Evolutionary conservation across 2,329 filamentous ascomycete genomes (phyloP).

Genomic region (Fusarium incarnatum): DNA sequence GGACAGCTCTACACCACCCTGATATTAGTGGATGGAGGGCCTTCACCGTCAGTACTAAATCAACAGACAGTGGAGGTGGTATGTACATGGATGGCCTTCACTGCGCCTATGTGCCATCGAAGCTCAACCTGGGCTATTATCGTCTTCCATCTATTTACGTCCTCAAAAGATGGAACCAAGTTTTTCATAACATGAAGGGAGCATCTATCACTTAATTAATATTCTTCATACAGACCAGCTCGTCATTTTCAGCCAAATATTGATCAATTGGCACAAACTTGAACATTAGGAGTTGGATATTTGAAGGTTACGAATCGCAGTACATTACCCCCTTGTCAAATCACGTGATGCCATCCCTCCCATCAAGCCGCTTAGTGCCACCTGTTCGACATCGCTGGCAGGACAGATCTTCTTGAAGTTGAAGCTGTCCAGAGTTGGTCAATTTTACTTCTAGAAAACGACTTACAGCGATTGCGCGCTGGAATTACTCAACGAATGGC

Average conservation of each 20-base stretch:
- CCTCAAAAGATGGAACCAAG: background rate
- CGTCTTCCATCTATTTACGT: background rate
- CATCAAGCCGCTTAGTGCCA: slow-evolving; percentile 53
- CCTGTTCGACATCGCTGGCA: slow-evolving; percentile 53
- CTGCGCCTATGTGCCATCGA: too few relatives aligned
- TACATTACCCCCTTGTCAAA: slow-evolving; percentile 26
- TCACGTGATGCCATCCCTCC: slow-evolving; percentile 49
- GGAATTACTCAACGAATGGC: slow-evolving; percentile 48
- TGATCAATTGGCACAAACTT: background rate
- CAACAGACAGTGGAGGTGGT: background rate
- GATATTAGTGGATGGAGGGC: background rate
- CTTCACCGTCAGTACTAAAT: background rate
- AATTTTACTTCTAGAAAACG: slow-evolving; percentile 45
- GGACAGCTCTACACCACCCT: slow-evolving; percentile 15
- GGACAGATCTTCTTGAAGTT: slow-evolving; percentile 55
- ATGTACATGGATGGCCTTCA: background rate
- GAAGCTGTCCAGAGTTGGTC: slow-evolving; percentile 48
- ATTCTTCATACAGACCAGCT: background rate
- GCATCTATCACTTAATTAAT: background rate
- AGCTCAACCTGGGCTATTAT: background rate
- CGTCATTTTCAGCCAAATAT: background rate
- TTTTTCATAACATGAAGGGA: background rate
- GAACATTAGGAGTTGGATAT: background rate
- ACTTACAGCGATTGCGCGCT: slow-evolving; percentile 47
- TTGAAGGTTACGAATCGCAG: background rate